Evolutionary conservation across 306 rosid species (phyloP).

Genomic region (Medicago arabica): DNA sequence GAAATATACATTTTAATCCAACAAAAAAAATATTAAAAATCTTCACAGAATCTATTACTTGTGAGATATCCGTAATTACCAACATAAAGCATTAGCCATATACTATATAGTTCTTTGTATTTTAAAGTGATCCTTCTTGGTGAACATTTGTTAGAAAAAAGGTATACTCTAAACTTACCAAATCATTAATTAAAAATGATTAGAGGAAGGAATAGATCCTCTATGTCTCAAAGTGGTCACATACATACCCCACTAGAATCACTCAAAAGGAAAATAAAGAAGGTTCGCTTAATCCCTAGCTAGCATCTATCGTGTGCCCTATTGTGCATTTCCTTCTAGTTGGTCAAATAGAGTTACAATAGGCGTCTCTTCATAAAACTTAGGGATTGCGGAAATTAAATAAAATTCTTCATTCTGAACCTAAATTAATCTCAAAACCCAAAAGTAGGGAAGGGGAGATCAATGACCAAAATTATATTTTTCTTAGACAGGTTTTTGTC

Average conservation of each 20-base stretch:
- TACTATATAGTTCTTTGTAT: no score
- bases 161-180: neutral
- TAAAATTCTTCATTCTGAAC: slow-evolving; percentile 22
- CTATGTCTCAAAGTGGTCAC: slow-evolving; percentile 48
- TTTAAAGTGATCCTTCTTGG: neutral
- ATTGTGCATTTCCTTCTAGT: slow-evolving; percentile 36
- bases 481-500: slow-evolving; percentile 46
- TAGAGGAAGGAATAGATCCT: slow-evolving; percentile 57
- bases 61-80: no score
- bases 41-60: no score
- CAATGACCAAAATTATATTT: slow-evolving; percentile 40
- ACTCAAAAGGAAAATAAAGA: slow-evolving; percentile 35
- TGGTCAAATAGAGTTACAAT: slow-evolving; percentile 36
- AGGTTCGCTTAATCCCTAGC: slow-evolving; percentile 43
- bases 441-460: neutral
- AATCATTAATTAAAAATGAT: slow-evolving; percentile 44
- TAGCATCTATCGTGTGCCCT: slow-evolving; percentile 37
- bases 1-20: no score
- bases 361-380: slow-evolving; percentile 50
- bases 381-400: slow-evolving; percentile 40
- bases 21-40: no score
- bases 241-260: slow-evolving; percentile 55
- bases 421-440: slow-evolving; percentile 37
- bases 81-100: no score
- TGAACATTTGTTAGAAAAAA: neutral